These are phyloP conservation scores for Ogataea ramenticola DNA, from an alignment of 805 yeast species.

Conservation along the genomic window DNA sequence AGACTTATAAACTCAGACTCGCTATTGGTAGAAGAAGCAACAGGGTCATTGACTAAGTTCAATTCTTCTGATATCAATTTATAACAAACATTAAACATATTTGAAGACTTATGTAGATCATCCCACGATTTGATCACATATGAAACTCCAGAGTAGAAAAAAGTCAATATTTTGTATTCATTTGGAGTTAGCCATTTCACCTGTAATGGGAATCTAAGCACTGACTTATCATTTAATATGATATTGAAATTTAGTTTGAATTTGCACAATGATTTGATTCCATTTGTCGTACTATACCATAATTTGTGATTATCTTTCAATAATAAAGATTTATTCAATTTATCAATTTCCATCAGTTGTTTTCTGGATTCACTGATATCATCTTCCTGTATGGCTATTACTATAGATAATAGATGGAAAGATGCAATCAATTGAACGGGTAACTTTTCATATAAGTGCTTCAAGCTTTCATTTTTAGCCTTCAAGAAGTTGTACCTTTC, in stretches of 20 bases:
- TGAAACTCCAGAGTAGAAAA: constrained; percentile 35
- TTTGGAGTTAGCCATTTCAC: constrained; percentile 35
- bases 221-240: background rate
- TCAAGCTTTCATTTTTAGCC: too few relatives aligned
- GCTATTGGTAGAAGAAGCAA: background rate
- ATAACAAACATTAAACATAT: constrained; percentile 30
- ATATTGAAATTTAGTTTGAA: background rate
- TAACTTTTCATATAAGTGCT: background rate
- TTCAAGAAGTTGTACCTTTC: background rate
- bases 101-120: constrained; percentile 27
- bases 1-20: background rate
- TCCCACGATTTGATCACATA: constrained; percentile 30
- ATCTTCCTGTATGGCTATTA: constrained; percentile 22
- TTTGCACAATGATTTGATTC: background rate
- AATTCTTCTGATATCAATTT: constrained; percentile 16
- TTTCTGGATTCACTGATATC: constrained; percentile 19
- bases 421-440: constrained; percentile 31
- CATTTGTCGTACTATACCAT: constrained; percentile 17
- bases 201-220: constrained; percentile 15
- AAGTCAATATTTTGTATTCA: constrained; percentile 34
- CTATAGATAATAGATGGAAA: constrained; percentile 18
- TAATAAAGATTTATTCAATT: constrained; percentile 19
- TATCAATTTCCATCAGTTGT: constrained; percentile 18
- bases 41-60: background rate
- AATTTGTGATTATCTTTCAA: constrained; percentile 15